A percentile compares a stretch with the other conserved stretches of the same genome.
Conservation (phyloP, 352 stramenopile genomes). For the Pythium rhizo-oryzae region DNA sequence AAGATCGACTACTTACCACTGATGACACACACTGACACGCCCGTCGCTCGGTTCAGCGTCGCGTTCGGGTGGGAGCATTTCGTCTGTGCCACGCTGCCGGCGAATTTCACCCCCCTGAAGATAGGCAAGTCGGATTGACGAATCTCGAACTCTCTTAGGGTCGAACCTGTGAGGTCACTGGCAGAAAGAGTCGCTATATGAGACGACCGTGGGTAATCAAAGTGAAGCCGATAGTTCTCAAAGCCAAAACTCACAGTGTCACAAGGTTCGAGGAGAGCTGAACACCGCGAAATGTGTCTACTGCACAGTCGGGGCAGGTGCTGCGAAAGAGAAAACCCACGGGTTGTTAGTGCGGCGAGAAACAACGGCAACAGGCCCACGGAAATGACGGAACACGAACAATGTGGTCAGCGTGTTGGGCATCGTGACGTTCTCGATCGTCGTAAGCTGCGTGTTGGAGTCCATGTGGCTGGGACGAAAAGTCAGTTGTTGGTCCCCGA, state of each 20-base stretch:
- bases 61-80: not conserved
- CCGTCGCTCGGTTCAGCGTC: not conserved
- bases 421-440: slow-evolving; percentile 25
- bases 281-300: slow-evolving; percentile 19
- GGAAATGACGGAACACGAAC: slow-evolving; percentile 3
- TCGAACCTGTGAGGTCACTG: not conserved
- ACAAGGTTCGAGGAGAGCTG: slow-evolving; percentile 16
- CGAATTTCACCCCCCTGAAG: not conserved
- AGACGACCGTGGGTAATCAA: too few relatives aligned
- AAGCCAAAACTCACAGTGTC: too few relatives aligned
- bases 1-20: not conserved
- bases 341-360: not conserved
- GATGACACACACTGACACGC: slow-evolving; percentile 7
- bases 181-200: too few relatives aligned
- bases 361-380: too few relatives aligned
- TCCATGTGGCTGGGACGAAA: slow-evolving; percentile 6
- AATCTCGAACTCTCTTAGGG: slow-evolving; percentile 12
- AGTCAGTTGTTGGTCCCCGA: too few relatives aligned
- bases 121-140: slow-evolving; percentile 9
- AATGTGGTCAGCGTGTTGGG: slow-evolving; percentile 10
- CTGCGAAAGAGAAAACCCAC: not conserved
- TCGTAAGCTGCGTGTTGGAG: not conserved
- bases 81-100: not conserved
- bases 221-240: too few relatives aligned
- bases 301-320: slow-evolving; percentile 11